A percentile compares a stretch with the other conserved stretches of the same genome.
Evolutionary conservation across 768 basidiomycete species (phyloP).

Genomic region (Pulveroboletus sp.): DNA sequence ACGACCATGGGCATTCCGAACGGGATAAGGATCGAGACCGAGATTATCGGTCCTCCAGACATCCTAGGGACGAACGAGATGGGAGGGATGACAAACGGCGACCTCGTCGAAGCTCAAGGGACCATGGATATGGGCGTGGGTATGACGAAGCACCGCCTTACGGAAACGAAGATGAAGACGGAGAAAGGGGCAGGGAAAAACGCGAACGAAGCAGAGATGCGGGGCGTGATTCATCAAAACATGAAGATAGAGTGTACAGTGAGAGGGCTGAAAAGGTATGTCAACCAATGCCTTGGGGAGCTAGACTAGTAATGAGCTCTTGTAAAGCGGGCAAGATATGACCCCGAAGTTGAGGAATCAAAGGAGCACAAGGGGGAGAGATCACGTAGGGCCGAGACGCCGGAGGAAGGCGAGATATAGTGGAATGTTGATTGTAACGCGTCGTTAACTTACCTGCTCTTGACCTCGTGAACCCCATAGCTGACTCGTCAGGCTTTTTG

Average conservation of each 20-base stretch:
- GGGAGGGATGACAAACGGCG: conserved; percentile 46
- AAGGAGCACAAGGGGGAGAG: conserved; percentile 39
- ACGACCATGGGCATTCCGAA: conserved; percentile 30
- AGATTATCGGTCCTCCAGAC: conserved; percentile 42
- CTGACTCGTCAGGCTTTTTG: conserved; percentile 3
- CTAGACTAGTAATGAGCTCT: conserved; percentile 10
- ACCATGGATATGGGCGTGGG: conserved; percentile 38
- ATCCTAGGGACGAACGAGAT: conserved; percentile 53
- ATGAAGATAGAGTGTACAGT: conserved; percentile 46
- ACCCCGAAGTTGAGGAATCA: conserved; percentile 41
- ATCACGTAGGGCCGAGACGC: conserved; percentile 61
- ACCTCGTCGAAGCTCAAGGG: conserved; percentile 38
- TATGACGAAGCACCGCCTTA: conserved; percentile 45
- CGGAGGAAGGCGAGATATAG: conserved; percentile 86
- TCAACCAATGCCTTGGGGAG: not conserved
- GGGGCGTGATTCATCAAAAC: conserved; percentile 31
- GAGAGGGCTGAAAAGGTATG: conserved; percentile 66
- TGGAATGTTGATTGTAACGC: conserved; percentile 9
- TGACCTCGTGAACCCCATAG: not conserved
- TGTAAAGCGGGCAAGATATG: conserved; percentile 50
- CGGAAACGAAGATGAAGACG: conserved; percentile 38
- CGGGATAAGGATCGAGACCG: conserved; percentile 38
- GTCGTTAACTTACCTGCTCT: not conserved
- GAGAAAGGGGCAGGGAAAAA: conserved; percentile 29
- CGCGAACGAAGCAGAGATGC: conserved; percentile 46